A percentile compares a stretch with the other conserved stretches of the same genome.
phyloP scores from a whole-genome alignment of 768 basidiomycete species.

The Hericium coralloides region DNA sequence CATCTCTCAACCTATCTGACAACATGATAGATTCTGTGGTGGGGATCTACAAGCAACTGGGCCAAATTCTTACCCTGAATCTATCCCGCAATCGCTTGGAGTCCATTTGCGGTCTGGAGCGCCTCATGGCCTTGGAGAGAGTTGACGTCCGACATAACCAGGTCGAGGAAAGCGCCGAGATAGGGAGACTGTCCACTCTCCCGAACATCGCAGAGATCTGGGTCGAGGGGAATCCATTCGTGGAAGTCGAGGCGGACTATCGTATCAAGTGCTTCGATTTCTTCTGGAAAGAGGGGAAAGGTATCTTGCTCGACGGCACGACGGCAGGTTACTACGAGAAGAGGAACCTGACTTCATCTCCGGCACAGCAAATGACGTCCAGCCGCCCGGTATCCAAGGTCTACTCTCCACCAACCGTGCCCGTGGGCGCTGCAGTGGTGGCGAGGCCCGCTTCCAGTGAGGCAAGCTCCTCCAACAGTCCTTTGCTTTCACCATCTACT shows the following conservation, averaged over 20 bases:
- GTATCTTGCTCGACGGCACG: slow-evolving; percentile 67
- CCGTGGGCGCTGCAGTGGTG: slow-evolving; percentile 34
- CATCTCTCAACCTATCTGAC: slow-evolving; percentile 89
- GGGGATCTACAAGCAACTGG: slow-evolving; percentile 75
- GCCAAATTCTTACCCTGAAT: slow-evolving; percentile 70
- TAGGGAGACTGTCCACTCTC: slow-evolving; percentile 72
- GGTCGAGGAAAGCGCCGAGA: slow-evolving; percentile 75
- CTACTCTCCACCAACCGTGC: slow-evolving; percentile 51
- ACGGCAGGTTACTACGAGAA: slow-evolving; percentile 65
- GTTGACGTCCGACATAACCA: slow-evolving; percentile 77
- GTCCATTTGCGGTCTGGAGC: slow-evolving; percentile 91
- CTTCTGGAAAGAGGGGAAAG: slow-evolving; percentile 80
- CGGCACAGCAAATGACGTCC: slow-evolving; percentile 44
- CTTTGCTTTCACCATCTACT: slow-evolving; percentile 24
- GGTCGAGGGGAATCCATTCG: slow-evolving; percentile 79
- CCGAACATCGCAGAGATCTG: slow-evolving; percentile 77
- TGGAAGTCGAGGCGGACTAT: slow-evolving; percentile 59
- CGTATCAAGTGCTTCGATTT: slow-evolving; percentile 72
- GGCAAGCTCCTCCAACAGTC: slow-evolving; percentile 17
- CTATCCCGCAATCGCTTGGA: slow-evolving; percentile 83
- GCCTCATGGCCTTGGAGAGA: slow-evolving; percentile 75
- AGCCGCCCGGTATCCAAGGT: slow-evolving; percentile 38
- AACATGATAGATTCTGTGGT: slow-evolving; percentile 97
- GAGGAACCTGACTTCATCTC: slow-evolving; percentile 40
- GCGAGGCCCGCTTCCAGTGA: slow-evolving; percentile 4